Evolutionary conservation across 108 stramenopile species (phyloP), one percentile per base, ranked within the genome.

Genomic region (Fistulifera pelliculosa): DNA sequence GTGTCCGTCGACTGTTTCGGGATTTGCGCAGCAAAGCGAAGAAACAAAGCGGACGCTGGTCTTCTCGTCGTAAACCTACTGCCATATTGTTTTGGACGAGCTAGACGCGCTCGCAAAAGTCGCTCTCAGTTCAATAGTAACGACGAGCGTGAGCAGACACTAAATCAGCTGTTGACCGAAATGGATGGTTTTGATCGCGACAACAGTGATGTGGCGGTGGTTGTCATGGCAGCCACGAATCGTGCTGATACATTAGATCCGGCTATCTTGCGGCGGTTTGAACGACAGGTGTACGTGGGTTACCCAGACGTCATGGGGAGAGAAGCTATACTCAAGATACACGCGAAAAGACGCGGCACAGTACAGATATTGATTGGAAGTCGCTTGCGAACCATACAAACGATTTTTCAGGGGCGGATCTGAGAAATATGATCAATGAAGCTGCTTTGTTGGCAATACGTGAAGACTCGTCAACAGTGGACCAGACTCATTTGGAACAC

Each of bases 1-100:
- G 94, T 27, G 82, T 98, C 15, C 79, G 95, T 17, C 26, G 69
- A 7, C 63, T 98, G 35, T 98, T 98, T 71, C 71, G 67, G 0
- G 47, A 61, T 5, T 83, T 85, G 4, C 73, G 82, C n/a, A 54
- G 27, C 23, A 54, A 71, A 25, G 88, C 88, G 16, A 38, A 64
- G 52, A 52, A 44, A 21, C 42, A 38, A 8, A 15, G 23, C 7
- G 11, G 41, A 43, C 61, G 27, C 16, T 38, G 43, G 25, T 41
- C 26, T 8, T 23, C 14, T 25, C 16, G n/a, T 5, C 58, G 79
- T 60, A 40, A 60, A 63, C 69, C 85, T 13, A 66, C 73, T 8
- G 82, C 85, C 40, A 89, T 98, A 35, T 80, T 98, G 39, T 98
- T 98, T 95, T 98, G 48, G 97, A 98, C 67, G 97, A 98, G 66